Evolutionary conservation across 2,329 filamentous ascomycete genomes (phyloP), one percentile per base, ranked within the genome.

Genomic region (Teratosphaeria viscida): DNA sequence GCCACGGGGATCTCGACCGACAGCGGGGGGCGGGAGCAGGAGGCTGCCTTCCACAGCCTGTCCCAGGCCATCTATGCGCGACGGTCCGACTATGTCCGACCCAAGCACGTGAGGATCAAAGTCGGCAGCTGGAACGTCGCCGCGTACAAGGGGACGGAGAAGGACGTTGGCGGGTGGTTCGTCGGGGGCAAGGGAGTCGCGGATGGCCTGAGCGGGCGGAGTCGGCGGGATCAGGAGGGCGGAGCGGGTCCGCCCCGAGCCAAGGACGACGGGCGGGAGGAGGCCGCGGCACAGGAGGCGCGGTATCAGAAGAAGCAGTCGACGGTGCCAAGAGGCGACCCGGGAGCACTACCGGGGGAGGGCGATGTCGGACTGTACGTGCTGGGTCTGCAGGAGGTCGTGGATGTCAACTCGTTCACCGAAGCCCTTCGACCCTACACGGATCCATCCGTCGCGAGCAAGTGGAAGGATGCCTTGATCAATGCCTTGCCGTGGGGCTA

Each of bases 81-180:
- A 58, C 83, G 86, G 68, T 77, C 82, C 55, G 92, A 97, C 72
- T 99, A 92, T 72, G 87, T 88, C 29, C 83, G 85, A 43, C 83
- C 85, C 52, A 86, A 86, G 71, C 82, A 82, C 56, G 84, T 96
- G 66, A 86, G 86, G 64, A 83, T 99, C 73, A 96, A 96, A 75
- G 82, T 99, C 57, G 94, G 92, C 52, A 88, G 89, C 0, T 99
- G 94, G 94, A 99, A 99, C 74, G 90, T 96, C 16, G 94, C 91
- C 3, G 86, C 87, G 1, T 86, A 88, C 64, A 85, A 89, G 12
- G 90, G 89, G 27, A 91, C 90, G 0, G 91, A 96, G 73, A 89
- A 90, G 65, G 94, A 97, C 70, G 77, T 99, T 5, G 88, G 85
- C 7, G 84, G 83, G 35, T 99, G 94, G 94, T 96, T 99, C 71